Percentiles rank a stretch among this genome's conserved stretches.
These are phyloP conservation scores for Saturnispora sanitii DNA, from an alignment of 805 yeast genomes.

Conservation along the genomic window DNA sequence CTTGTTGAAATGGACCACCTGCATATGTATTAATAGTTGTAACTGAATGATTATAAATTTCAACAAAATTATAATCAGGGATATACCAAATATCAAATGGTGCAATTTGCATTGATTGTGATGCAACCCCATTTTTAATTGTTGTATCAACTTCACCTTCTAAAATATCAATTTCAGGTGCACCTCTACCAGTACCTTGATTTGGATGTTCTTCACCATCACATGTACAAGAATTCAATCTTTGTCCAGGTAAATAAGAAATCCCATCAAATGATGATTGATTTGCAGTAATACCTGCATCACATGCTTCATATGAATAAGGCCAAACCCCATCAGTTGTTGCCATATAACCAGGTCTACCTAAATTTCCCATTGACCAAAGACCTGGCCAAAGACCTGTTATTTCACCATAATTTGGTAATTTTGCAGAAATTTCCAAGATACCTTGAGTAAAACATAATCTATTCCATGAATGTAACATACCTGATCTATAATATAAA, in stretches of 20 bases:
- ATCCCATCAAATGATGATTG: conserved; percentile 88
- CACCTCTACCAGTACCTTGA: conserved; percentile 82
- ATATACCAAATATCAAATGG: conserved; percentile 92
- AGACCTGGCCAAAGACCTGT: conserved; percentile 94
- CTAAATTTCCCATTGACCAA: conserved; percentile 92
- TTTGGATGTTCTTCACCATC: conserved; percentile 80
- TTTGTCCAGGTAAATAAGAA: conserved; percentile 79
- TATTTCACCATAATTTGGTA: conserved; percentile 72
- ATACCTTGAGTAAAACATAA: conserved; percentile 81
- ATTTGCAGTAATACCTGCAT: conserved; percentile 90
- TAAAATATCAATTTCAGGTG: conserved; percentile 87
- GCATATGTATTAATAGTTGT: conserved; percentile 80
- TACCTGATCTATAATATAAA: conserved; percentile 77
- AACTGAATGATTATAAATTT: conserved; percentile 54
- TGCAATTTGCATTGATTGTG: conserved; percentile 88
- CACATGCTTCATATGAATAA: conserved; percentile 76
- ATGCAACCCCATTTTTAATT: conserved; percentile 54
- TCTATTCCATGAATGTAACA: conserved; percentile 89
- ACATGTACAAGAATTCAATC: conserved; percentile 69
- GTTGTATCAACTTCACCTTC: conserved; percentile 70
- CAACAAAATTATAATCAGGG: conserved; percentile 78
- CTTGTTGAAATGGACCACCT: conserved; percentile 94
- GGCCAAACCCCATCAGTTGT: conserved; percentile 95
- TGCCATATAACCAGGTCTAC: conserved; percentile 82
- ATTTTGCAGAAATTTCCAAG: conserved; percentile 62